Evolutionary conservation across 441 rosid species (phyloP).

Genomic region (Erodium texanum): DNA sequence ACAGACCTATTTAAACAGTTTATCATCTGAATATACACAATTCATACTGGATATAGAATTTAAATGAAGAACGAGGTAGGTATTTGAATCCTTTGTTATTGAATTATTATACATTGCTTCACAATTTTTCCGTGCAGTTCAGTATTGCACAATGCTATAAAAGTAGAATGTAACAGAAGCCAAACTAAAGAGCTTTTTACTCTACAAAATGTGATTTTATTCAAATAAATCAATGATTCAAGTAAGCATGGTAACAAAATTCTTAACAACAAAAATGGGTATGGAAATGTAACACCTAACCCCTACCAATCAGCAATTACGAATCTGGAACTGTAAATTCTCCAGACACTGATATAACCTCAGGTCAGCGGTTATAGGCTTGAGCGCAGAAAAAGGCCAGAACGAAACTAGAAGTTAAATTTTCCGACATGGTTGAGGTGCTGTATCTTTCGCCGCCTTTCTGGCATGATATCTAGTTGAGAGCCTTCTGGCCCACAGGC

Average conservation of each 20-base stretch:
- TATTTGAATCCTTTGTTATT: too few relatives aligned
- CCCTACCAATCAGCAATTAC: neutral
- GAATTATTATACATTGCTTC: too few relatives aligned
- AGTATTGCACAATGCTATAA: too few relatives aligned
- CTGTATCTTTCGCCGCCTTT: neutral
- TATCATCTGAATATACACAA: too few relatives aligned
- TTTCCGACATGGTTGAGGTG: too few relatives aligned
- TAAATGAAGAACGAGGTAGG: too few relatives aligned
- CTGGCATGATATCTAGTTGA: constrained; percentile 26
- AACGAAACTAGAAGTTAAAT: too few relatives aligned
- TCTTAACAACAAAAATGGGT: too few relatives aligned
- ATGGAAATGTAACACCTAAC: neutral
- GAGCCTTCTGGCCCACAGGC: constrained; percentile 53
- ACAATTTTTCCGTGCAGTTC: too few relatives aligned
- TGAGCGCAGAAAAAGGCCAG: too few relatives aligned
- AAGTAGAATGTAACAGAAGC: neutral
- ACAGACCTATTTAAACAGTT: too few relatives aligned
- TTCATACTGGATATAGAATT: too few relatives aligned
- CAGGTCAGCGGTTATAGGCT: neutral
- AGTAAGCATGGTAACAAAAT: neutral
- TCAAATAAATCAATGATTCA: neutral
- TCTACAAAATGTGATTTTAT: neutral
- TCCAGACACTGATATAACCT: neutral
- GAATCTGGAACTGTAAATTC: neutral
- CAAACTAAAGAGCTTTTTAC: neutral